phyloP scores from a whole-genome alignment of 148 eudicot species.

The Rhododendron kiyosumense region DNA sequence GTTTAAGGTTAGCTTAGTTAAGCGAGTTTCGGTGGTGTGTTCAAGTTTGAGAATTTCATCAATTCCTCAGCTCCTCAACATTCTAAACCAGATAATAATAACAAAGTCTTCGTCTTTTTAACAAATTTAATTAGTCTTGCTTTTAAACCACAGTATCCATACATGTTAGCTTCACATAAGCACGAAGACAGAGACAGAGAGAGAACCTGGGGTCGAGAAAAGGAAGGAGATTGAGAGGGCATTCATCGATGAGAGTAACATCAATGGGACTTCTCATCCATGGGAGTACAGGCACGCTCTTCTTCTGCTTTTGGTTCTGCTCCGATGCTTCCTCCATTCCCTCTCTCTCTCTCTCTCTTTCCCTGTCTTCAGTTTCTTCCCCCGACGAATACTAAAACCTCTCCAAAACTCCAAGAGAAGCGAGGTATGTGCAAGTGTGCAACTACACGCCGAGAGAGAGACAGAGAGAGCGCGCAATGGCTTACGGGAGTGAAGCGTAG shows the following conservation, averaged over 20 bases:
- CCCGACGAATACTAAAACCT: neutral
- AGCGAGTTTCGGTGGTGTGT: neutral
- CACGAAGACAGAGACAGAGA: neutral
- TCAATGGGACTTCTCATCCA: slow-evolving; percentile 64
- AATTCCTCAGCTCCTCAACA: neutral
- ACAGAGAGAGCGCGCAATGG: too few relatives aligned
- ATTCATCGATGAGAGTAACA: slow-evolving; percentile 26
- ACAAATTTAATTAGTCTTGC: neutral
- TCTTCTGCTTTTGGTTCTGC: slow-evolving; percentile 18
- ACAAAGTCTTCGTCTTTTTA: neutral
- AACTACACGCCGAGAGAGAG: too few relatives aligned
- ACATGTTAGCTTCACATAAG: neutral
- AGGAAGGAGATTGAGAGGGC: slow-evolving; percentile 42
- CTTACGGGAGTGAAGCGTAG: too few relatives aligned
- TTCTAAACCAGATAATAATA: neutral
- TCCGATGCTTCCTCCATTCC: slow-evolving; percentile 19
- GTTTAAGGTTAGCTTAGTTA: neutral
- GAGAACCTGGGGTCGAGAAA: slow-evolving; percentile 44
- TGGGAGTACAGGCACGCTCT: slow-evolving; percentile 40
- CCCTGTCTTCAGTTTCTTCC: neutral
- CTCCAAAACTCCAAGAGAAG: neutral
- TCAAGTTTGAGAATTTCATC: neutral
- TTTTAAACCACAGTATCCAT: neutral
- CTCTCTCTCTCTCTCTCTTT: neutral
- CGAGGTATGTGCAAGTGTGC: too few relatives aligned